Evolutionary conservation across 352 stramenopile genomes (phyloP).

Genomic region (Globisporangium megalacanthum): DNA sequence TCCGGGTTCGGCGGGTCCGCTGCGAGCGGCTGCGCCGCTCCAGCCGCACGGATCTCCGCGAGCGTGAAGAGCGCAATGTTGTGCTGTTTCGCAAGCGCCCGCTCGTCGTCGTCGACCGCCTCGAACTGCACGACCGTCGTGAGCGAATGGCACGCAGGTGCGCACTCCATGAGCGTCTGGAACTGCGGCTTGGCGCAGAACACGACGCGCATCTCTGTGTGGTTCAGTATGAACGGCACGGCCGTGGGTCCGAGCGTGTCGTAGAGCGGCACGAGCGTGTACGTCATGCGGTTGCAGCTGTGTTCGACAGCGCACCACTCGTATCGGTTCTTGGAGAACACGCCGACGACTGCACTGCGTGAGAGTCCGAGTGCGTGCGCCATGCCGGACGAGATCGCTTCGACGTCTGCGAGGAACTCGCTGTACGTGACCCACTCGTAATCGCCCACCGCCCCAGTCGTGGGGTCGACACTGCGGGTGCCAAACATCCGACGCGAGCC

Average conservation of each 20-base stretch:
- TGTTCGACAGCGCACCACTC: conserved; percentile 68
- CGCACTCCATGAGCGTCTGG: conserved; percentile 50
- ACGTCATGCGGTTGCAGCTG: conserved; percentile 57
- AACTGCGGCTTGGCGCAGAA: conserved; percentile 62
- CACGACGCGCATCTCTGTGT: conserved; percentile 65
- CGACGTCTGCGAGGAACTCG: conserved; percentile 46
- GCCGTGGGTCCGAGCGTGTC: conserved; percentile 66
- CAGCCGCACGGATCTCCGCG: conserved; percentile 29
- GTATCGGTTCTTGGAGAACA: conserved; percentile 74
- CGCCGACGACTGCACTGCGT: conserved; percentile 44
- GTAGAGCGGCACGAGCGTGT: conserved; percentile 72
- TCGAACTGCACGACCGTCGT: conserved; percentile 57
- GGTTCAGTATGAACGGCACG: conserved; percentile 74
- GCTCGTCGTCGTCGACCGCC: conserved; percentile 29
- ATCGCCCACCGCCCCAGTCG: conserved; percentile 26
- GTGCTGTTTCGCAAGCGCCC: conserved; percentile 14
- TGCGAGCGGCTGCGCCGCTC: conserved; percentile 28
- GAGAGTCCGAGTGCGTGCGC: conserved; percentile 17
- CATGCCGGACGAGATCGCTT: conserved; percentile 43
- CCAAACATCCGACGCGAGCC: conserved; percentile 29
- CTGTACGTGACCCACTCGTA: conserved; percentile 61
- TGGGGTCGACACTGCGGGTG: conserved; percentile 25
- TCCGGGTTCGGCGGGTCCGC: conserved; percentile 43
- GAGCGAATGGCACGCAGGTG: conserved; percentile 35
- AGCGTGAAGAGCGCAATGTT: conserved; percentile 44